Evolutionary conservation across 2,329 filamentous ascomycete genomes (phyloP).

Genomic region (Epichloe glyceriae): DNA sequence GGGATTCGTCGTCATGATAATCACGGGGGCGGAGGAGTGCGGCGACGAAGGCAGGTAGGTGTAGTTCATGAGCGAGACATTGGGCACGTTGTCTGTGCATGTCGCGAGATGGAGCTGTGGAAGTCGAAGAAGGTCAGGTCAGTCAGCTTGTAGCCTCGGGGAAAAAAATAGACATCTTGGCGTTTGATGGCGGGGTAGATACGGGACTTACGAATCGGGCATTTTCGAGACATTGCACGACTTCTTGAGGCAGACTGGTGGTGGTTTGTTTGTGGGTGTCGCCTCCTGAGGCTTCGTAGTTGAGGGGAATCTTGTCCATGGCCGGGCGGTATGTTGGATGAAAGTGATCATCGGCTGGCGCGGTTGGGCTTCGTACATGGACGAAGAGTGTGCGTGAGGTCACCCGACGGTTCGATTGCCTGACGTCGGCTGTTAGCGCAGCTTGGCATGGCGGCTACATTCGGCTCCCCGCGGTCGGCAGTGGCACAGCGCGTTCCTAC

Average conservation of each 20-base stretch:
- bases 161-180: neutral
- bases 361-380: neutral
- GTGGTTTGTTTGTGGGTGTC: constrained; percentile 59
- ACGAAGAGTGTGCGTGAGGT: too few species aligned
- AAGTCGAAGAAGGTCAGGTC: neutral
- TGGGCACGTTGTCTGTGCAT: constrained; percentile 67
- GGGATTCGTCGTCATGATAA: constrained; percentile 86
- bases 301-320: constrained; percentile 57
- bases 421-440: too few species aligned
- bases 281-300: constrained; percentile 62
- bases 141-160: neutral
- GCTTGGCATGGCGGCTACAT: constrained; percentile 14
- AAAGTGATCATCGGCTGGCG: neutral
- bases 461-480: constrained; percentile 20
- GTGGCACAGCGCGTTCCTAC: neutral
- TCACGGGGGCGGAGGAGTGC: constrained; percentile 58
- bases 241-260: constrained; percentile 63
- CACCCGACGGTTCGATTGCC: too few species aligned
- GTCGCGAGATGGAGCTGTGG: constrained; percentile 85
- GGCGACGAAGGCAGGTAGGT: constrained; percentile 80
- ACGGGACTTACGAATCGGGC: constrained; percentile 65
- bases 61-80: constrained; percentile 98
- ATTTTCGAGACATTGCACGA: constrained; percentile 84
- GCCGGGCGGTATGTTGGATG: neutral
- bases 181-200: neutral